Evolutionary conservation across 1,284 basidiomycete species (phyloP).

Genomic region (Ganoderma lucidum): DNA sequence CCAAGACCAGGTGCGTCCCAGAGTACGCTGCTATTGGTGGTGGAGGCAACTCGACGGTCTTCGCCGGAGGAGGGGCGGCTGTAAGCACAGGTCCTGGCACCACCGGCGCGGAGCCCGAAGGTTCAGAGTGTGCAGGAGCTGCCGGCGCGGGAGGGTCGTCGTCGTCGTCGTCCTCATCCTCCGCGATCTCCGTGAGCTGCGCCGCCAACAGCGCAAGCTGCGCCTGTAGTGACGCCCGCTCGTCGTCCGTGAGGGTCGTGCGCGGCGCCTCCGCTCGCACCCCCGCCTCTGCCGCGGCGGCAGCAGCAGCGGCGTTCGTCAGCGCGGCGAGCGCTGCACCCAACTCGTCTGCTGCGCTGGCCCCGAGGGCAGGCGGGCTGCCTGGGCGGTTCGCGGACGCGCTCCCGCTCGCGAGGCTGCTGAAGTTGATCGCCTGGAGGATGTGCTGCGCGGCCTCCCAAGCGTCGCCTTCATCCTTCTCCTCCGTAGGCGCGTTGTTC

Average conservation of each 20-base stretch:
- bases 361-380: conserved; percentile 14
- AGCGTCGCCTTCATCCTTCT: conserved; percentile 56
- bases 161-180: conserved; percentile 43
- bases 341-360: conserved; percentile 29
- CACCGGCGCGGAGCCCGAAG: neutral
- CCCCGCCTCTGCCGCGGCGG: conserved; percentile 13
- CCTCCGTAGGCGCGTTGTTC: conserved; percentile 17
- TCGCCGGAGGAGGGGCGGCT: conserved; percentile 4
- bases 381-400: conserved; percentile 2
- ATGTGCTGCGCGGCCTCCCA: conserved; percentile 82
- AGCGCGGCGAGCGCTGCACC: conserved; percentile 21
- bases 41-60: conserved; percentile 14
- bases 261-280: conserved; percentile 26
- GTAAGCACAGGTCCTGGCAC: neutral
- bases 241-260: conserved; percentile 44
- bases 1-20: conserved; percentile 26
- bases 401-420: conserved; percentile 44
- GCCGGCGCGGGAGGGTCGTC: neutral
- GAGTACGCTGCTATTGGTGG: conserved; percentile 28
- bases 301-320: conserved; percentile 18
- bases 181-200: conserved; percentile 66
- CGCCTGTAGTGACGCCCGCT: conserved; percentile 68
- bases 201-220: conserved; percentile 69
- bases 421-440: conserved; percentile 78
- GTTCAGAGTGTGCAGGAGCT: neutral